These are phyloP conservation scores for Odonthalia washingtoniensis DNA, from an alignment of 31 red algal genomes.

Conservation along the genomic window DNA sequence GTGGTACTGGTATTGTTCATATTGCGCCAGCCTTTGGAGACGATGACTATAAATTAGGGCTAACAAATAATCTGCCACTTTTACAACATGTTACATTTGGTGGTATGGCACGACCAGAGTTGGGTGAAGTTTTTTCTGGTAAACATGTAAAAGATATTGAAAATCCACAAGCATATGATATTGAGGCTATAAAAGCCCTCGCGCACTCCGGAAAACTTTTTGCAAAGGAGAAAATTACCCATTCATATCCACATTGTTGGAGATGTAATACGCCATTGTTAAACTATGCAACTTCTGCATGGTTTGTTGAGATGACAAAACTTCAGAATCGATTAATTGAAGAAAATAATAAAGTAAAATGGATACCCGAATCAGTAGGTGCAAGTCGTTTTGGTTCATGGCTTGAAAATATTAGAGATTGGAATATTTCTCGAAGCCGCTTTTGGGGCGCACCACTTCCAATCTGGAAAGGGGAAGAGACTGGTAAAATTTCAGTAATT, in stretches of 20 bases:
- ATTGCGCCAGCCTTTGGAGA: constrained; percentile 36
- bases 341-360: constrained; percentile 11
- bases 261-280: constrained; percentile 24
- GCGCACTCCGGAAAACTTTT: not conserved
- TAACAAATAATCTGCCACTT: constrained; percentile 10
- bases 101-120: not conserved
- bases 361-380: constrained; percentile 19
- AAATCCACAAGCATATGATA: not conserved
- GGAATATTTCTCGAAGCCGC: constrained; percentile 22
- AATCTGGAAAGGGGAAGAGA: constrained; percentile 25
- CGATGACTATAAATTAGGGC: constrained; percentile 12
- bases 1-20: constrained; percentile 45
- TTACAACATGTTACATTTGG: not conserved
- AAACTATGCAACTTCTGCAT: constrained; percentile 13
- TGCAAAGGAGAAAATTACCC: not conserved
- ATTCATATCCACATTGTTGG: constrained; percentile 40
- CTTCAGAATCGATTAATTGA: constrained; percentile 1
- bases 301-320: constrained; percentile 26
- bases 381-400: constrained; percentile 22
- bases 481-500: constrained; percentile 3
- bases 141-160: constrained; percentile 19
- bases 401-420: constrained; percentile 36
- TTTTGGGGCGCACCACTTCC: constrained; percentile 37
- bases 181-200: constrained; percentile 8
- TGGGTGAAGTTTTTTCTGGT: constrained; percentile 12